Evolutionary conservation across 768 basidiomycete species (phyloP), one percentile per base, ranked within the genome.

Genomic region (Amanita brunnescens): DNA sequence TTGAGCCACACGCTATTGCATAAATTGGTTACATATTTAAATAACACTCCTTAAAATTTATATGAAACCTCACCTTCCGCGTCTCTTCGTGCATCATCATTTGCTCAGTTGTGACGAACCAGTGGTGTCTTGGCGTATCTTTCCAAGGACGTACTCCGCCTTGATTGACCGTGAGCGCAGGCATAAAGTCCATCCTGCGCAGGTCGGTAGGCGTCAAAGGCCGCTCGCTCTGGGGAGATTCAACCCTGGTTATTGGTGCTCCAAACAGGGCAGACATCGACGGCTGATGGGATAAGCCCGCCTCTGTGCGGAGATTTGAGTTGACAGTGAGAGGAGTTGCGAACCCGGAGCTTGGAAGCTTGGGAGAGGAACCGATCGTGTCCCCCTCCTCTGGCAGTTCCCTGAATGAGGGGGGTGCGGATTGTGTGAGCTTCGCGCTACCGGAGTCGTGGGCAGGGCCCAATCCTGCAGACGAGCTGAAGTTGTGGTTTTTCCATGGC

Each of bases 21-120:
- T 23, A n/a, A n/a, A n/a, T n/a, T n/a, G n/a, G n/a, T n/a, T n/a
- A n/a, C n/a, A n/a, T n/a, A n/a, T n/a, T n/a, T n/a, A n/a, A n/a
- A n/a, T n/a, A n/a, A n/a, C n/a, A n/a, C n/a, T n/a, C n/a, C n/a
- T n/a, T n/a, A n/a, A 10, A 39, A 1, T 34, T 29, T 21, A 43
- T 7, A 3, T 10, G 23, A 39, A 39, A 23, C 21, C 61, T 59
- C 51, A 59, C 72, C 57, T 62, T 60, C 50, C 58, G 55, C 14
- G 63, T 71, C 53, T 53, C 64, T 26, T 58, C 59, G 65, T 62
- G 67, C 23, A 58, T 65, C 52, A 61, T 64, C 34, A 65, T 66
- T 51, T 69, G 68, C 41, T 62, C 63, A 3, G 60, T 59, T 2
- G 67, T 63, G 6, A 64, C 53, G n/a, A 57, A 47, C 20, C 47